Conservation (phyloP, 805 yeast genomes). For the Metschnikowia peoriensis region DNA sequence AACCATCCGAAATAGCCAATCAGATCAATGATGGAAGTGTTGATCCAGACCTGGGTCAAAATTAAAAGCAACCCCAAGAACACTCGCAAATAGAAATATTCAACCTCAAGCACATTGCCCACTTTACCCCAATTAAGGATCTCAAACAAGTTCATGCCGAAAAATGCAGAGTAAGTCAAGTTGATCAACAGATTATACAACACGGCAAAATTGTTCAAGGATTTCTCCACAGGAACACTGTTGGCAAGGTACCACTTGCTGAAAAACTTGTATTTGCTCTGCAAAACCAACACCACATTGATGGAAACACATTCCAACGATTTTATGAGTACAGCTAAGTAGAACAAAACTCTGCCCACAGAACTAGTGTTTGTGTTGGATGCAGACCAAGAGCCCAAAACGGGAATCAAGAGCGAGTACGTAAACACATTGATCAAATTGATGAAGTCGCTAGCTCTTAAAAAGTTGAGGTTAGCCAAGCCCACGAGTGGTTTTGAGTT, state of each 20-base stretch:
- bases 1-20: slow-evolving; percentile 90
- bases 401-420: slow-evolving; percentile 43
- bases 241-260: slow-evolving; percentile 63
- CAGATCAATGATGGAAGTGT: slow-evolving; percentile 62
- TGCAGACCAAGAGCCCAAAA: slow-evolving; percentile 29
- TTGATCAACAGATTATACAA: slow-evolving; percentile 52
- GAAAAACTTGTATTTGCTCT: slow-evolving; percentile 59
- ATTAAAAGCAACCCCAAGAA: slow-evolving; percentile 59
- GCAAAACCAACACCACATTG: slow-evolving; percentile 52
- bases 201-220: slow-evolving; percentile 72
- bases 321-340: slow-evolving; percentile 47
- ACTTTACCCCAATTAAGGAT: slow-evolving; percentile 16
- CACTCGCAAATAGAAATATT: slow-evolving; percentile 50
- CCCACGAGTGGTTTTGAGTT: slow-evolving; percentile 54
- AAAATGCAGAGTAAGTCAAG: slow-evolving; percentile 54
- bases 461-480: slow-evolving; percentile 57
- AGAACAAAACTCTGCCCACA: slow-evolving; percentile 26
- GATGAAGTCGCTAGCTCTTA: slow-evolving; percentile 63
- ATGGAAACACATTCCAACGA: slow-evolving; percentile 50
- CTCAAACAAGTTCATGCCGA: slow-evolving; percentile 37
- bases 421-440: slow-evolving; percentile 44
- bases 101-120: slow-evolving; percentile 16
- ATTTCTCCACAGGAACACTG: slow-evolving; percentile 61
- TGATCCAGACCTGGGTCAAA: slow-evolving; percentile 65
- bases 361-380: slow-evolving; percentile 22